phyloP scores from a whole-genome alignment of 345 rosid genomes.

The Aquilaria malaccensis region DNA sequence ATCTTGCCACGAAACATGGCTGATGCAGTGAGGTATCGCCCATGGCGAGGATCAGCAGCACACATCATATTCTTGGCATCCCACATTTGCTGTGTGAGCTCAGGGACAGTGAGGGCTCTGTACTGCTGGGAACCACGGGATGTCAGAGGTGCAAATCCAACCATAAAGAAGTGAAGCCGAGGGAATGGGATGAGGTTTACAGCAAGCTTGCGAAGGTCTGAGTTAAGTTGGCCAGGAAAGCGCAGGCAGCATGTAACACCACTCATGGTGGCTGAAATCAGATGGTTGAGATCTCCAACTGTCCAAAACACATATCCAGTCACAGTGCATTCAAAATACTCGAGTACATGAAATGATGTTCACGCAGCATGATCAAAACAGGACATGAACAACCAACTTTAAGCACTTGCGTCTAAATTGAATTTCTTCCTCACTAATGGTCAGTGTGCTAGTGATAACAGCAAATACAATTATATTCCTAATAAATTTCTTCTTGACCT shows the following conservation, averaged over 20 bases:
- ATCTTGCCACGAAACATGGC: slow-evolving; percentile 84
- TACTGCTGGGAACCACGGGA: slow-evolving; percentile 77
- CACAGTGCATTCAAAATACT: not conserved
- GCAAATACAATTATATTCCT: too few species aligned
- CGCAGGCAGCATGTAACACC: slow-evolving; percentile 82
- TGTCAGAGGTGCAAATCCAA: slow-evolving; percentile 67
- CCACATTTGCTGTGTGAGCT: slow-evolving; percentile 87
- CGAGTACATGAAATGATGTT: too few species aligned
- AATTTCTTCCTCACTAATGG: too few species aligned
- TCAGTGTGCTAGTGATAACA: too few species aligned
- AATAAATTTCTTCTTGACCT: too few species aligned
- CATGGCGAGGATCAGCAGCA: slow-evolving; percentile 72
- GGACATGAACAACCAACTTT: too few species aligned
- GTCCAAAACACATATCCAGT: slow-evolving; percentile 14
- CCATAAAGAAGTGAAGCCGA: slow-evolving; percentile 78
- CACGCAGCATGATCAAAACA: too few species aligned
- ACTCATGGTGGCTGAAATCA: slow-evolving; percentile 77
- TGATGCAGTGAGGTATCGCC: slow-evolving; percentile 65
- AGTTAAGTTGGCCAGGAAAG: slow-evolving; percentile 79
- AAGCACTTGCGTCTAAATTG: too few species aligned
- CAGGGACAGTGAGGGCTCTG: slow-evolving; percentile 68
- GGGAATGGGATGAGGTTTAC: slow-evolving; percentile 80
- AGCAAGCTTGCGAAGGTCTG: slow-evolving; percentile 77
- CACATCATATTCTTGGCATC: slow-evolving; percentile 86
- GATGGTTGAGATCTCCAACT: slow-evolving; percentile 78